Evolutionary conservation across 495 filamentous ascomycete genomes (phyloP).

Genomic region (Neurospora sp.): DNA sequence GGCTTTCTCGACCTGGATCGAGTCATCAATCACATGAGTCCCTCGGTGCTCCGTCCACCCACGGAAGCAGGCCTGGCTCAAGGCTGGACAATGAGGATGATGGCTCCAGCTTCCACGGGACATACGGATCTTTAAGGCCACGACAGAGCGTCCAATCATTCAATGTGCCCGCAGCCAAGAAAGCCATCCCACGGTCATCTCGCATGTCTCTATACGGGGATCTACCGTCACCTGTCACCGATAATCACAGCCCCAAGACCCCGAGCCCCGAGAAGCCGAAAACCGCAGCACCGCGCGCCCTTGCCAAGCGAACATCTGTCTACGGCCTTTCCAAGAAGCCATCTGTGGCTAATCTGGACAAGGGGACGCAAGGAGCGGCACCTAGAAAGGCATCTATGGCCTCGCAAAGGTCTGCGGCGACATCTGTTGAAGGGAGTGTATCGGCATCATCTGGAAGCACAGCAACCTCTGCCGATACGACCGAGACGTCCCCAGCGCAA

Average conservation of each 20-base stretch:
- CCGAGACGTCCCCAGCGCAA: conserved; percentile 23
- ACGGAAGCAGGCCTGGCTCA: conserved; percentile 32
- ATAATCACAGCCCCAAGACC: conserved; percentile 22
- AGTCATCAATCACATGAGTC: conserved; percentile 35
- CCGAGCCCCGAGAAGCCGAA: conserved; percentile 42
- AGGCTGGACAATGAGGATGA: conserved; percentile 26
- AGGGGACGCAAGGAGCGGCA: conserved; percentile 20
- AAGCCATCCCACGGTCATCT: not conserved
- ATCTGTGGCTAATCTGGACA: conserved; percentile 30
- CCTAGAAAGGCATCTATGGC: conserved; percentile 30
- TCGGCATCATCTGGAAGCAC: conserved; percentile 29
- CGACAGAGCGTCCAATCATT: conserved; percentile 15
- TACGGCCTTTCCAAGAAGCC: conserved; percentile 46
- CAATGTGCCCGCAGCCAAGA: conserved; percentile 10
- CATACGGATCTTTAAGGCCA: conserved; percentile 23
- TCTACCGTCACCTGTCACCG: conserved; percentile 13
- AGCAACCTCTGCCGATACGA: conserved; percentile 27
- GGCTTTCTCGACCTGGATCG: conserved; percentile 32
- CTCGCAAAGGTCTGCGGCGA: conserved; percentile 37
- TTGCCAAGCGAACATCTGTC: conserved; percentile 46
- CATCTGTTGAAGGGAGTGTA: conserved; percentile 35
- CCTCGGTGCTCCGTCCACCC: conserved; percentile 15
- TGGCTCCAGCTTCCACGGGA: conserved; percentile 20
- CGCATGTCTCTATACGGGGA: conserved; percentile 10
- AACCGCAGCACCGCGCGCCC: conserved; percentile 35